Base-by-base conservation (phyloP, 208 protist genomes). In the Acanthamoeba sp. region DNA sequence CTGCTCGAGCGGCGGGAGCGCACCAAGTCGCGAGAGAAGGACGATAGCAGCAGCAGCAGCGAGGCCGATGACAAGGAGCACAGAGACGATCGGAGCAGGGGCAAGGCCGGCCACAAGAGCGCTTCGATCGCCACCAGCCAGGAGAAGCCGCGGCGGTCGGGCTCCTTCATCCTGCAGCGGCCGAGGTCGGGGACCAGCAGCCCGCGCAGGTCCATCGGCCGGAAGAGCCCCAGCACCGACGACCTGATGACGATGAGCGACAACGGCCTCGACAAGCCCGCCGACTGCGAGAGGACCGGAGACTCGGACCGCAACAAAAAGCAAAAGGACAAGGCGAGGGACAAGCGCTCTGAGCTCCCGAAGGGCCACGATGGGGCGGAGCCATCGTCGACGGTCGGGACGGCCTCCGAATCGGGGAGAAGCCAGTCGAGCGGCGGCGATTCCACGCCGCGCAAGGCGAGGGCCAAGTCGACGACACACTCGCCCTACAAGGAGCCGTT, bases 31-130 rank as follows among this genome's bases (percentile, higher is more conserved):
- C 55, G 55, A n/a, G 55, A 59, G 55, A 59, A 59, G 55, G 55
- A 91, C 50, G 42, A 91, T 52, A 91, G 42, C 85, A 91, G 22
- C 27, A 38, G 42, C 85, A 73, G 27, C 85, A 91, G 57, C 85
- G 42, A 91, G 36, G 42, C n/a, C 38, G 36, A 64, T 38, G 36
- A 59, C 80, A 89, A 5, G 10, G 48, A 48, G 27, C 6, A 71
- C 84, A 91, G 57, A 24, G 42, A 91, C 16, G 42, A 91, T 48
- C 66, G 57, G 14, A 91, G 29, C 52, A 91, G 20, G 29, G 62
- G 29, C 52, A 91, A 73, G 57, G 29, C 32, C 50, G 14, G 12
- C 29, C 34, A 7, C 2, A 36, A 24, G 14, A 38, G 29, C 14
- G 29, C 4, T 24, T 12, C 24, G 29, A 38, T 32, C 2, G 66